phyloP scores from a whole-genome alignment of 2,329 filamentous ascomycete genomes.

The Stagonosporopsis tanaceti region DNA sequence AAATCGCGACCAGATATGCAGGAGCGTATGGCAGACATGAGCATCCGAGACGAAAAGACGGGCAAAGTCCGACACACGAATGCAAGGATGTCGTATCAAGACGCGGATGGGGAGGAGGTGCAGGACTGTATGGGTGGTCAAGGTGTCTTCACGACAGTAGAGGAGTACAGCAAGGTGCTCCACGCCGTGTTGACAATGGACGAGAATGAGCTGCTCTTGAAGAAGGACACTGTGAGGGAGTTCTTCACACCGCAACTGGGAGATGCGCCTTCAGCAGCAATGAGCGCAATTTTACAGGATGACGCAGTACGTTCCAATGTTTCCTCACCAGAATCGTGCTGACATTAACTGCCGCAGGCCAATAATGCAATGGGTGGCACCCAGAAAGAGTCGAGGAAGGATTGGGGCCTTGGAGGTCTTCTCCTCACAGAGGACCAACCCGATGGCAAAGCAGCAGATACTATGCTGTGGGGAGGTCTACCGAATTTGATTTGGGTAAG shows the following conservation, averaged over 20 bases:
- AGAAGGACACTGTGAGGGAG: conserved; percentile 33
- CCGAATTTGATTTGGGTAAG: conserved; percentile 47
- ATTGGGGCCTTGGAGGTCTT: conserved; percentile 46
- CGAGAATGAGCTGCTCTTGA: conserved; percentile 37
- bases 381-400: conserved; percentile 23
- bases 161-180: conserved; percentile 45
- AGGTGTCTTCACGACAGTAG: conserved; percentile 28
- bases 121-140: conserved; percentile 39
- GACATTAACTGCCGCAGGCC: conserved; percentile 6
- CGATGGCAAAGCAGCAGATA: conserved; percentile 36
- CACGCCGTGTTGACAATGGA: conserved; percentile 35
- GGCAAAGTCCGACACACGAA: conserved; percentile 23
- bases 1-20: conserved; percentile 32
- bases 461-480: conserved; percentile 45
- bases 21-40: conserved; percentile 40
- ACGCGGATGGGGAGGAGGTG: conserved; percentile 27
- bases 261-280: conserved; percentile 13
- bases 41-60: conserved; percentile 22
- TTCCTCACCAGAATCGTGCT: not conserved
- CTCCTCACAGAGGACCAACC: conserved; percentile 30
- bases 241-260: conserved; percentile 46
- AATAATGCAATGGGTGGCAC: conserved; percentile 40
- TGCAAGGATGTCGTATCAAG: conserved; percentile 22
- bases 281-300: conserved; percentile 49
- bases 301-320: conserved; percentile 19